Percentiles rank a stretch among this genome's conserved stretches.
These are phyloP conservation scores for Salix arbutifolia DNA, from an alignment of 345 rosid genomes.

Conservation along the genomic window DNA sequence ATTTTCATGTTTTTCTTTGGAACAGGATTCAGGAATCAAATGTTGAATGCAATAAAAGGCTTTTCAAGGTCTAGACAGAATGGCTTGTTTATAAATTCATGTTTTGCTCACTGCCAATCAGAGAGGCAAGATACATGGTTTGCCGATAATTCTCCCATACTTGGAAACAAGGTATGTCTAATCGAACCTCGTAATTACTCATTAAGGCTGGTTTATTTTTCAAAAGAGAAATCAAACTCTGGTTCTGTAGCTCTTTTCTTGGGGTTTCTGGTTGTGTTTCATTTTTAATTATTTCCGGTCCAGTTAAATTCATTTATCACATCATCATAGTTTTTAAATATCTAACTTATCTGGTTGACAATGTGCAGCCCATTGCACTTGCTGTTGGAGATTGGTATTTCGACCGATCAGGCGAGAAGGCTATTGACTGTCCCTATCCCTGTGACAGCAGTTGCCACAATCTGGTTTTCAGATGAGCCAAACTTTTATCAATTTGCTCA, in stretches of 20 bases:
- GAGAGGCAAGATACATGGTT: constrained; percentile 98
- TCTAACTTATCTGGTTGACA: neutral
- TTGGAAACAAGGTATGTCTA: constrained; percentile 60
- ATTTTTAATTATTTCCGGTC: neutral
- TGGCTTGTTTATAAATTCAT: constrained; percentile 85
- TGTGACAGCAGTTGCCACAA: constrained; percentile 93
- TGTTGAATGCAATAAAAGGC: constrained; percentile 58
- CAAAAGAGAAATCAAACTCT: neutral
- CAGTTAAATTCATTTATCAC: neutral
- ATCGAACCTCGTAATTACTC: neutral
- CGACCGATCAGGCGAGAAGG: constrained; percentile 55
- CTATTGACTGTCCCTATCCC: constrained; percentile 80
- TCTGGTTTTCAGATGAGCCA: constrained; percentile 60
- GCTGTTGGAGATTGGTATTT: constrained; percentile 98
- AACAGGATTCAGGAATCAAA: constrained; percentile 77
- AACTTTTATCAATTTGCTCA: neutral
- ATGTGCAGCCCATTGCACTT: constrained; percentile 68
- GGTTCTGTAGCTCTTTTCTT: neutral
- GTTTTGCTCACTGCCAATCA: constrained; percentile 93
- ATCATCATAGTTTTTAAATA: neutral
- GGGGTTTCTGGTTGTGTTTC: neutral
- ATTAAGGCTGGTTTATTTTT: neutral
- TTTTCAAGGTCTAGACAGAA: constrained; percentile 67
- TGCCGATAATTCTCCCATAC: constrained; percentile 70
- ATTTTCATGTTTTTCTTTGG: neutral